Evolutionary conservation across 495 filamentous ascomycete species (phyloP).

Genomic region (Physcia stellaris): DNA sequence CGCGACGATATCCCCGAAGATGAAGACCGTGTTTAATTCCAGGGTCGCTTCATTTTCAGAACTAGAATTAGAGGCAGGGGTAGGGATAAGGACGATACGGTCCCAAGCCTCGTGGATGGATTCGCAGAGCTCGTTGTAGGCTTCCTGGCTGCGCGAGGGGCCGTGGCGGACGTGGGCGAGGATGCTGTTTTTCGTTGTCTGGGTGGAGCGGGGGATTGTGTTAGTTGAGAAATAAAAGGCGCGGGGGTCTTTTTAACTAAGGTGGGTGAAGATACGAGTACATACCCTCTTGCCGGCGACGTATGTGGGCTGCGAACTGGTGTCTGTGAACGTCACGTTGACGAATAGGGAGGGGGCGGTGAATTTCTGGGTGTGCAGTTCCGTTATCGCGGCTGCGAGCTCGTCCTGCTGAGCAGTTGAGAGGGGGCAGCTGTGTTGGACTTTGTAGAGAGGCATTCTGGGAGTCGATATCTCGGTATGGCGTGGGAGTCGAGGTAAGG

Average conservation of each 20-base stretch:
- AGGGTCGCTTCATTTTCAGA: conserved; percentile 2
- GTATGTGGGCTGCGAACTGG: conserved; percentile 13
- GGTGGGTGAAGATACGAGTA: not conserved
- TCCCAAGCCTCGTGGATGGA: conserved; percentile 12
- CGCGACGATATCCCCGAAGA: conserved; percentile 18
- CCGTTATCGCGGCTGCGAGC: conserved; percentile 19
- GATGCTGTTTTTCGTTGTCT: conserved; percentile 14
- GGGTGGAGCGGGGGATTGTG: not conserved
- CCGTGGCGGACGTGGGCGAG: conserved; percentile 16
- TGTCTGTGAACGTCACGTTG: conserved; percentile 20
- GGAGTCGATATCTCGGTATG: too few relatives aligned
- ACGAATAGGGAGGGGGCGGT: conserved; percentile 22
- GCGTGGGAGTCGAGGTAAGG: too few relatives aligned
- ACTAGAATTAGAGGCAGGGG: not conserved
- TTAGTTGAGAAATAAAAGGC: not conserved
- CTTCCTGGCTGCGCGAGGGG: conserved; percentile 8
- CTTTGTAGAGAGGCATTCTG: conserved; percentile 25
- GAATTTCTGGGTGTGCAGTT: conserved; percentile 19
- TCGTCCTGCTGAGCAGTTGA: conserved; percentile 15
- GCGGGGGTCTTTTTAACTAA: not conserved
- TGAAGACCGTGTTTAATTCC: conserved; percentile 15
- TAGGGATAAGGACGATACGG: conserved; percentile 2
- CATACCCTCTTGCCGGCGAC: conserved; percentile 12
- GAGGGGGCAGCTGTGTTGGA: conserved; percentile 20
- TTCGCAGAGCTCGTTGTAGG: conserved; percentile 13